phyloP scores from a whole-genome alignment of 1,139 yeast genomes.

The Barnettozyma hawaiiensis region DNA sequence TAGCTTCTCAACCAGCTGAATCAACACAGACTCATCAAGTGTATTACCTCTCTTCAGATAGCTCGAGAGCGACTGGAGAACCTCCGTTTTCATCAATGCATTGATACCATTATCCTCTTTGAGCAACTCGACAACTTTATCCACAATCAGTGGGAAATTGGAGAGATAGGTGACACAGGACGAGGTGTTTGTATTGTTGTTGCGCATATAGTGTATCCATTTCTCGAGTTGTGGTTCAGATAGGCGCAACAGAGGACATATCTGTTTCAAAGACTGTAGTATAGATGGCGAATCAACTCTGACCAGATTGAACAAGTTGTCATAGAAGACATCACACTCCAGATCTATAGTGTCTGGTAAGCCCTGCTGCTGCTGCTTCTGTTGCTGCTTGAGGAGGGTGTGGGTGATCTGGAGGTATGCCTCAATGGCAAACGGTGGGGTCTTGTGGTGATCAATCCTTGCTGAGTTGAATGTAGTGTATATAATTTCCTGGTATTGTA shows the following conservation, averaged over 20 bases:
- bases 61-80: slow-evolving; percentile 16
- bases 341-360: background rate
- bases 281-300: slow-evolving; percentile 17
- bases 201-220: slow-evolving; percentile 22
- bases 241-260: slow-evolving; percentile 15
- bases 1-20: slow-evolving; percentile 29
- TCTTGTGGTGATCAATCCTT: slow-evolving; percentile 23
- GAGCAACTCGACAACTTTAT: slow-evolving; percentile 15
- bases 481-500: background rate
- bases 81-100: slow-evolving; percentile 16
- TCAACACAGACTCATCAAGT: slow-evolving; percentile 3
- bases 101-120: slow-evolving; percentile 13
- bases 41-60: slow-evolving; percentile 4
- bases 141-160: slow-evolving; percentile 7
- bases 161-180: slow-evolving; percentile 15
- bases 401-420: slow-evolving; percentile 18
- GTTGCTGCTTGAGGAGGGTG: slow-evolving; percentile 8
- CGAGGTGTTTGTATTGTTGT: slow-evolving; percentile 19
- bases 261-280: slow-evolving; percentile 2
- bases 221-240: slow-evolving; percentile 11
- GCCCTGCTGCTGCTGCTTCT: no score
- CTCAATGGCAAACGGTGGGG: slow-evolving; percentile 16
- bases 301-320: slow-evolving; percentile 20
- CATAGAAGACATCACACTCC: slow-evolving; percentile 5
- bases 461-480: slow-evolving; percentile 10